Conservation (phyloP, 331 rosid species). For the Saraca asoca region DNA sequence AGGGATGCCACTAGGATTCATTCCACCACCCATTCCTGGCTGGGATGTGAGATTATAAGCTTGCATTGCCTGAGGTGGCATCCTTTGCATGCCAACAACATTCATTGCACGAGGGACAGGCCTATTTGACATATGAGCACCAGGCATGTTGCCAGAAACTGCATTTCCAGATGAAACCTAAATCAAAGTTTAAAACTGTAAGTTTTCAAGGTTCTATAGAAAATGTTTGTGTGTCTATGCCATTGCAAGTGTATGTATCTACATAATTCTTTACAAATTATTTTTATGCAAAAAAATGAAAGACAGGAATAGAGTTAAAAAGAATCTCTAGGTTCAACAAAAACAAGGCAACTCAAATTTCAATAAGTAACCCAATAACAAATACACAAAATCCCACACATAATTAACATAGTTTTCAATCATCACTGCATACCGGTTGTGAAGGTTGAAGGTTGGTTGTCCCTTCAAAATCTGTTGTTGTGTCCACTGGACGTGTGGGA, state of each 20-base stretch:
- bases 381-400: slow-evolving; percentile 14
- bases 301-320: no score
- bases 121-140: slow-evolving; percentile 68
- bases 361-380: slow-evolving; percentile 26
- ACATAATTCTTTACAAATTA: slow-evolving; percentile 14
- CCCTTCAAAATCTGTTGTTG: slow-evolving; percentile 92
- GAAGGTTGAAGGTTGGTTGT: slow-evolving; percentile 84
- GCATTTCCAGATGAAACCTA: slow-evolving; percentile 81
- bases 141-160: slow-evolving; percentile 65
- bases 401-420: slow-evolving; percentile 24
- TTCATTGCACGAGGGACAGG: slow-evolving; percentile 68
- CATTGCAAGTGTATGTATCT: slow-evolving; percentile 8
- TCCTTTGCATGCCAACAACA: slow-evolving; percentile 72
- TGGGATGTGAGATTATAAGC: slow-evolving; percentile 82
- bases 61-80: slow-evolving; percentile 74
- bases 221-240: neutral
- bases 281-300: no score
- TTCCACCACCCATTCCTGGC: slow-evolving; percentile 75
- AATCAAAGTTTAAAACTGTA: slow-evolving; percentile 37
- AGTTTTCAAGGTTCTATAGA: slow-evolving; percentile 25
- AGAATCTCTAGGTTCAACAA: neutral
- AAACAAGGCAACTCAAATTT: slow-evolving; percentile 10
- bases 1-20: slow-evolving; percentile 83
- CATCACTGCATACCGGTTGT: slow-evolving; percentile 59
- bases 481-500: slow-evolving; percentile 93